These are phyloP conservation scores for Arachnopeziza araneosa DNA, from an alignment of 2,329 filamentous ascomycete species.

Conservation along the genomic window DNA sequence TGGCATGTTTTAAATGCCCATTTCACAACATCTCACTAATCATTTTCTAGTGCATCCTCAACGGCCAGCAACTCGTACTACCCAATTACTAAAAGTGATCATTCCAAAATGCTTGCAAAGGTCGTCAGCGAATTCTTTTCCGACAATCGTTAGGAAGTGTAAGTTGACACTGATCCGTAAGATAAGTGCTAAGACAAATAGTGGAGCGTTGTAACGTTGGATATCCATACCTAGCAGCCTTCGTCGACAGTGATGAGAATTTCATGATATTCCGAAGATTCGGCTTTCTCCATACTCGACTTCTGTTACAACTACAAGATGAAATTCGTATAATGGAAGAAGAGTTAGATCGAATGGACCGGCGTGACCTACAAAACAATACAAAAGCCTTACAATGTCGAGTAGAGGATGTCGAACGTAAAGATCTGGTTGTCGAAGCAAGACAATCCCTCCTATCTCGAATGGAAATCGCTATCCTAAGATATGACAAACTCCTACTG, in stretches of 20 bases:
- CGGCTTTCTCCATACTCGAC: slow-evolving; percentile 35
- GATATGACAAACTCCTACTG: slow-evolving; percentile 8
- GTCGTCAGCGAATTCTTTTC: slow-evolving; percentile 1
- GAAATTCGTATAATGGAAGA: slow-evolving; percentile 17
- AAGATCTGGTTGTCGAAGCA: background rate
- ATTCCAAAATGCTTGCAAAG: background rate
- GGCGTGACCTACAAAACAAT: slow-evolving; percentile 9
- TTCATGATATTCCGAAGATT: slow-evolving; percentile 39
- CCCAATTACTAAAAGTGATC: background rate
- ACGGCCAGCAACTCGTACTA: background rate
- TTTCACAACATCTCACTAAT: background rate
- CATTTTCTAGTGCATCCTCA: background rate
- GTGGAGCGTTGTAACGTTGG: slow-evolving; percentile 24
- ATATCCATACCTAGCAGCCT: slow-evolving; percentile 35
- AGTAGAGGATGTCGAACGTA: slow-evolving; percentile 2
- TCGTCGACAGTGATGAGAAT: slow-evolving; percentile 37
- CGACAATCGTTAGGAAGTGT: slow-evolving; percentile 2
- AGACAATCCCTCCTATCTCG: slow-evolving; percentile 4
- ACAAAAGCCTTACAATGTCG: background rate
- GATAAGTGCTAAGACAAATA: background rate
- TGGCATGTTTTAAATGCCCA: background rate
- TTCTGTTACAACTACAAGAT: slow-evolving; percentile 27
- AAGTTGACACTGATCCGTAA: background rate
- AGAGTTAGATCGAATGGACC: slow-evolving; percentile 15
- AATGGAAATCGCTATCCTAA: slow-evolving; percentile 1